Evolutionary conservation across 1,284 basidiomycete genomes (phyloP), one percentile per base, ranked within the genome.

Genomic region (Vanrija humicola): DNA sequence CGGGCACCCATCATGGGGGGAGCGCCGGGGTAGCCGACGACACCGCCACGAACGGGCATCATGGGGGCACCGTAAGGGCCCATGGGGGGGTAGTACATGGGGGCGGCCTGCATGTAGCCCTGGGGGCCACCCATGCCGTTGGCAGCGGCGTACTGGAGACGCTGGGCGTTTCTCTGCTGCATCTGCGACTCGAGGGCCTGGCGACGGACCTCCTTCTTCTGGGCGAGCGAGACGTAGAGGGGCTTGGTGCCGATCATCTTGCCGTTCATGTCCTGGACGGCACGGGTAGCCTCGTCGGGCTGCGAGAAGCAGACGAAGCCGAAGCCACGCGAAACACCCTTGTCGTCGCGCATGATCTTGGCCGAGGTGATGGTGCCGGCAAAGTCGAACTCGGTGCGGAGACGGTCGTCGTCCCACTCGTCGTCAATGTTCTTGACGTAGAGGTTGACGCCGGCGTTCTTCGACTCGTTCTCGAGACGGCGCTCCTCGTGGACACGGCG

Each of bases 221-320:
- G 96, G 66, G 96, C 96, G 59, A 98, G 86, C 51, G 95, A 95
- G 73, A 99, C 96, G 77, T 98, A 99, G 69, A 99, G 86, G 52
- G 96, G 96, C 80, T 98, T 98, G 71, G 89, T 86, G 65, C 95
- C 94, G 73, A 98, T 91, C 89, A 98, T 98, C 83, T 98, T 98
- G 84, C 97, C 97, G 84, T 98, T 98, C 94, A 99, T 97, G 82
- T 99, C 96, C 54, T 92, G 90, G 63, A 98, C 94, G 59, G 96
- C 96, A 82, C 98, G 98, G 76, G 93, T 98, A 48, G 96, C 95
- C 81, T 99, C 96, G 68, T 99, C 96, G 52, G 96, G 94, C 57
- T 92, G 88, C 44, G 92, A 92, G 83, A 94, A 99, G 81, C 96
- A 99, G 65, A 99, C 96, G 76, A 99, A 99, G 68, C 96, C 96